Base-by-base conservation (phyloP, 2,329 filamentous ascomycete species). In the Aspergillus hiratsukae region DNA sequence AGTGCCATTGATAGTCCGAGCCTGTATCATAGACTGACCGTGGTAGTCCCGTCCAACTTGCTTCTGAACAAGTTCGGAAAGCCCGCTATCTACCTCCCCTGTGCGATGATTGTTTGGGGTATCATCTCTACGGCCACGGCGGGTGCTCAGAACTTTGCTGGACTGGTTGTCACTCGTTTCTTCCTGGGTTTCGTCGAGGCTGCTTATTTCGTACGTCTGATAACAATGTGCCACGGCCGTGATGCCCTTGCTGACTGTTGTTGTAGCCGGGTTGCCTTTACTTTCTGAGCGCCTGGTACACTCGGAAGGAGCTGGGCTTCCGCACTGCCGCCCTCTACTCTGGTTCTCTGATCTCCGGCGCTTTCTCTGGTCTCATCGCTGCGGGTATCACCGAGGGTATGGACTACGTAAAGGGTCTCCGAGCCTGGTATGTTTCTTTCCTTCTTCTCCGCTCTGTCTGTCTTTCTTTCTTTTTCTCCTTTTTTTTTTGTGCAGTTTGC, bases 341-440 rank as follows among this genome's bases (percentile, higher is more conserved):
- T 0, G 88, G 87, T 0, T 84, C 85, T 0, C 76, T 90, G 28
- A 81, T 91, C 21, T 87, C 85, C 0, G 87, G 87, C 4, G 87
- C 88, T 1, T 90, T 91, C 65, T 88, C 86, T 0, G 87, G 86
- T 2, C 71, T 87, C 8, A 82, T 87, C 40, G 80, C 83, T 1
- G 83, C 83, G 0, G 85, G 87, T 6, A 88, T 91, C 54, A 85
- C 83, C 0, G 75, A 77, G n/a, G 83, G 86, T 51, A 81, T 91
- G 77, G 79, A 87, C 57, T 79, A 82, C 1, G 60, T 60, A 28
- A 57, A 54, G 7, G 86, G 86, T 0, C 73, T 86, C 2, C 72
- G 77, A 2, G 84, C 85, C 3, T 90, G 81, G 87, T 72, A 66
- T 62, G 72, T 64, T 21, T 10, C 49, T 27, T 6, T 9, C 19